Base-by-base conservation (phyloP, 352 stramenopile genomes). In the Pilasporangium apinafurcum region DNA sequence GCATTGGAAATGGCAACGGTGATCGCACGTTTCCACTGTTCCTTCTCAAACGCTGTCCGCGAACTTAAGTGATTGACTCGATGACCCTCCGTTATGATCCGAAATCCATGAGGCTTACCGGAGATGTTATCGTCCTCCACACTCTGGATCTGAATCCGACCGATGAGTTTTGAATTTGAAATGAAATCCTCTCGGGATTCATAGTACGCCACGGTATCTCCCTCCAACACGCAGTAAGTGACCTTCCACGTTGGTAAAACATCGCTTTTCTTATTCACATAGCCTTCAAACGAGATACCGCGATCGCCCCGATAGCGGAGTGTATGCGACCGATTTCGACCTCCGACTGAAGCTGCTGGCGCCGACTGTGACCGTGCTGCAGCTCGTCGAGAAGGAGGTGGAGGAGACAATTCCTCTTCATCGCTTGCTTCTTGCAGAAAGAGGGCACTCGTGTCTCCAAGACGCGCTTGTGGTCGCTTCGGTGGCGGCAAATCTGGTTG, bases 131-230 rank as follows among this genome's bases (percentile, higher is more conserved):
- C 80, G 30, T 89, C 72, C n/a, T 85, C 61, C 1, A 89, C 74
- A 0, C 37, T 44, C 37, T 87, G 70, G 2, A 92, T 42, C 37
- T 87, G 73, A 26, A 89, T 82, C 7, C 80, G 69, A 7, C 79
- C 79, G 10, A 85, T 83, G 8, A 92, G 68, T 48, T 86, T 88
- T 10, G 67, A 59, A 46, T 88, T 88, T 5, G 62, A 75, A 31
- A 92, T 87, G 39, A 92, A 92, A 22, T 92, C 79, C 44, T 92
- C 79, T 20, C 79, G 64, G 1, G 79, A 84, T 20, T 92, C 79
- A 30, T 86, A 92, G 34, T 83, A 84, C 14, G 76, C 79, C 14
- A 92, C 51, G 5, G 79, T 84, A 20, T 89, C 73, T 18, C 81
- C 79, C 38, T 92, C 79, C 29, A 92, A 46, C 3, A 92, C 76